Evolutionary conservation across 2,329 filamentous ascomycete genomes (phyloP).

Genomic region (Ophiocordyceps unilateralis): DNA sequence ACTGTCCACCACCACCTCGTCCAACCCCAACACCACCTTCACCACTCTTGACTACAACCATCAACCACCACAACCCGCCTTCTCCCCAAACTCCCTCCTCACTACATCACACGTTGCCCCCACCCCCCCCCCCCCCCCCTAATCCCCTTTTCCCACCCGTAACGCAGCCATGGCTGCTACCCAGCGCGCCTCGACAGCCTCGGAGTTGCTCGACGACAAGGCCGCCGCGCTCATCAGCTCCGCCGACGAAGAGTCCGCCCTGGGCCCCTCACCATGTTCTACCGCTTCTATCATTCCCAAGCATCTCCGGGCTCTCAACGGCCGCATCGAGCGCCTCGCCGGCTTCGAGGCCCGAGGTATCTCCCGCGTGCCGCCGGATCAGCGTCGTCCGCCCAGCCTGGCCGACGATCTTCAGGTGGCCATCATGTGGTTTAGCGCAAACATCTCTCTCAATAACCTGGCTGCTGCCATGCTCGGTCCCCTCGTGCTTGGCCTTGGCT

Average conservation of each 20-base stretch:
- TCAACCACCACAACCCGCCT: no score
- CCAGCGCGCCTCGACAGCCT: background rate
- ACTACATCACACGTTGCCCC: no score
- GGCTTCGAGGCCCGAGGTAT: constrained; percentile 24
- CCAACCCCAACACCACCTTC: no score
- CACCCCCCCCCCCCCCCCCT: background rate
- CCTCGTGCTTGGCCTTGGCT: constrained; percentile 53
- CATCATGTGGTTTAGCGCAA: constrained; percentile 26
- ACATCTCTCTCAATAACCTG: constrained; percentile 25
- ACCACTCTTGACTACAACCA: no score
- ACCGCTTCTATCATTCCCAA: background rate
- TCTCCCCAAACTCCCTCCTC: no score
- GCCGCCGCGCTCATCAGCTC: background rate
- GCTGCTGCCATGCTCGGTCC: constrained; percentile 56
- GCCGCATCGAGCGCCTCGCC: constrained; percentile 13
- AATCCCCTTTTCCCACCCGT: background rate
- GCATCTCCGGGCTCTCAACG: constrained; percentile 4
- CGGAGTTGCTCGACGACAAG: background rate
- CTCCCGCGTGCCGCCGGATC: constrained; percentile 17
- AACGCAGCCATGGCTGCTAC: background rate
- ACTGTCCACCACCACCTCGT: no score
- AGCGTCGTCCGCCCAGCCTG: constrained; percentile 15
- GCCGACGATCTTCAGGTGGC: constrained; percentile 20
- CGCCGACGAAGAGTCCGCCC: background rate
- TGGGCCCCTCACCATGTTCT: no score